Conservation (phyloP, 352 stramenopile species). For the Plasmopara muralis region DNA sequence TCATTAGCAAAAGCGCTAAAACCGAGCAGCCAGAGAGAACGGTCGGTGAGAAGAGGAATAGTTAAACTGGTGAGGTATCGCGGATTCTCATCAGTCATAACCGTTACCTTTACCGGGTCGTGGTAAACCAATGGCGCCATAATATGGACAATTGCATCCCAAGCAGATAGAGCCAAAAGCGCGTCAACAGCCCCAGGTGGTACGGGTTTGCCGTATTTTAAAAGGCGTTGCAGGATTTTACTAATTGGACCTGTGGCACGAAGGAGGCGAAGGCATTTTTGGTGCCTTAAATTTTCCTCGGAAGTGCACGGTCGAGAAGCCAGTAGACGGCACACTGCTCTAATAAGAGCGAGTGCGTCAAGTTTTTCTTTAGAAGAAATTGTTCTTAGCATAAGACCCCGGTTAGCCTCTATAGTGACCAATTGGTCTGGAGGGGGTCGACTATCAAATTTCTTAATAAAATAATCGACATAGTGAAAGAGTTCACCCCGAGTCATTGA, state of each 20-base stretch:
- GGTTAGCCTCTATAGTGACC: background rate
- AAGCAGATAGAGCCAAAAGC: conserved; percentile 1
- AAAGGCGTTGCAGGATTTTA: background rate
- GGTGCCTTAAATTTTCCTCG: background rate
- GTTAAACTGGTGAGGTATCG: conserved; percentile 6
- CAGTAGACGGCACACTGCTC: background rate
- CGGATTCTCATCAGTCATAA: too few species aligned
- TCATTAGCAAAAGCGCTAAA: conserved; percentile 1
- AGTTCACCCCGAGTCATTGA: background rate
- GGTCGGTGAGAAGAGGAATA: background rate
- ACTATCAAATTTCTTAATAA: background rate
- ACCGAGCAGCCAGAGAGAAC: background rate
- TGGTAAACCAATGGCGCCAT: conserved; percentile 7
- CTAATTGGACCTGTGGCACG: background rate
- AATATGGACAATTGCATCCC: conserved; percentile 4
- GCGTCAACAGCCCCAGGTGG: background rate
- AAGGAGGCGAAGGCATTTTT: conserved; percentile 1
- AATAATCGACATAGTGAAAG: background rate
- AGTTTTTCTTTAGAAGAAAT: background rate
- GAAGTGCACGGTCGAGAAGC: background rate
- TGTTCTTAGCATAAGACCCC: background rate
- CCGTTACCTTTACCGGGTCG: conserved; percentile 5
- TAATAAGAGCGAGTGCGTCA: background rate
- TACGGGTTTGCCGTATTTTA: background rate
- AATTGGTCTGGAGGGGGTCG: background rate